Evolutionary conservation across 2,329 filamentous ascomycete species (phyloP).

Genomic region (Paramyrothecium sp.): DNA sequence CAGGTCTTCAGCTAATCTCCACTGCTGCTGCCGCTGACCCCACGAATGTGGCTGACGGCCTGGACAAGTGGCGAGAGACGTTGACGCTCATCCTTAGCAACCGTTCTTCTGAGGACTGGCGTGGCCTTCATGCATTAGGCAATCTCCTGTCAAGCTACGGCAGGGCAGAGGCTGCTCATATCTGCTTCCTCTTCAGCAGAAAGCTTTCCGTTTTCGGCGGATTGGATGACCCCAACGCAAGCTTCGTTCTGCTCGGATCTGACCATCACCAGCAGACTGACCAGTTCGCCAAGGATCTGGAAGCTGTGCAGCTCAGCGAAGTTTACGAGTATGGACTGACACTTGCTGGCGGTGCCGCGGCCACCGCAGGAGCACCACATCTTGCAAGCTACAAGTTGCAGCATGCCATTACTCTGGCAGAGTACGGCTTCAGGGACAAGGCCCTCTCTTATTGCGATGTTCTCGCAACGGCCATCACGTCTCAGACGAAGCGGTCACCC

Average conservation of each 20-base stretch:
- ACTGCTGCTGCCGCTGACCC: slow-evolving; percentile 61
- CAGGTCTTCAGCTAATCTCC: slow-evolving; percentile 87
- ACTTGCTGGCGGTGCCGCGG: slow-evolving; percentile 55
- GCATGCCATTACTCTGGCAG: slow-evolving; percentile 80
- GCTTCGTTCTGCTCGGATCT: slow-evolving; percentile 81
- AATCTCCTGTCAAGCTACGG: slow-evolving; percentile 82
- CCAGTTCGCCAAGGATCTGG: slow-evolving; percentile 75
- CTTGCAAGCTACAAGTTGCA: slow-evolving; percentile 89
- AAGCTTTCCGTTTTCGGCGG: slow-evolving; percentile 72
- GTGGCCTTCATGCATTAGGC: slow-evolving; percentile 77
- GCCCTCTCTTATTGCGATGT: slow-evolving; percentile 90
- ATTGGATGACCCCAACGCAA: slow-evolving; percentile 73
- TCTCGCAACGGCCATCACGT: slow-evolving; percentile 71
- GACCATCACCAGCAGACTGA: slow-evolving; percentile 73
- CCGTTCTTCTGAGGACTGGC: slow-evolving; percentile 74
- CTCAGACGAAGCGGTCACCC: slow-evolving; percentile 78
- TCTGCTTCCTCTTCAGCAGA: slow-evolving; percentile 88
- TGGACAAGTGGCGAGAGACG: slow-evolving; percentile 94
- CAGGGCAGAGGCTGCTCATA: slow-evolving; percentile 85
- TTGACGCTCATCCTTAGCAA: slow-evolving; percentile 84
- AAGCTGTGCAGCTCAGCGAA: slow-evolving; percentile 91
- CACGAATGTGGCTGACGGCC: slow-evolving; percentile 75
- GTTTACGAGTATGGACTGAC: slow-evolving; percentile 89
- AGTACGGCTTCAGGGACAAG: slow-evolving; percentile 77
- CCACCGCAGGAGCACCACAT: slow-evolving; percentile 68